Conservation (phyloP, 1,284 basidiomycete genomes). For the Bothia castanella region DNA sequence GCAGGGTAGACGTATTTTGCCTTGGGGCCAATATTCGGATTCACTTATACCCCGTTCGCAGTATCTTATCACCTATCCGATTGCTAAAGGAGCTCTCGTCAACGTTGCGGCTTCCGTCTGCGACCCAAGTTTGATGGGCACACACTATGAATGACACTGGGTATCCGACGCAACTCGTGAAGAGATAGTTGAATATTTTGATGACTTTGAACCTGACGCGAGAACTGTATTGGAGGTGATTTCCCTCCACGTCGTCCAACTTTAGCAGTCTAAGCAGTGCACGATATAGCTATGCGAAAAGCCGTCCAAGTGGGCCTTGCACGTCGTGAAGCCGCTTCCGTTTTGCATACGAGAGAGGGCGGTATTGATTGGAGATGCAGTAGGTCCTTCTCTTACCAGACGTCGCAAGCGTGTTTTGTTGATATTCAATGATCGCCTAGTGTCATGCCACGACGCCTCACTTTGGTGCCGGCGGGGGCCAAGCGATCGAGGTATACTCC, state of each 20-base stretch:
- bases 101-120: slow-evolving; percentile 41
- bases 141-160: slow-evolving; percentile 35
- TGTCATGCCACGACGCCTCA: slow-evolving; percentile 34
- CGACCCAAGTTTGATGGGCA: slow-evolving; percentile 36
- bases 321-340: slow-evolving; percentile 32
- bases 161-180: slow-evolving; percentile 31
- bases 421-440: slow-evolving; percentile 4
- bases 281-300: slow-evolving; percentile 18
- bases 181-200: slow-evolving; percentile 32
- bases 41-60: slow-evolving; percentile 12
- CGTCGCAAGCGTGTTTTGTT: background rate
- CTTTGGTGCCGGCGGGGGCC: slow-evolving; percentile 29
- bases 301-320: slow-evolving; percentile 31
- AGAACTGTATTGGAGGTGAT: slow-evolving; percentile 39
- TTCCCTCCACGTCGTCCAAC: background rate
- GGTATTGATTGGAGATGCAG: slow-evolving; percentile 38
- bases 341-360: slow-evolving; percentile 31
- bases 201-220: slow-evolving; percentile 43
- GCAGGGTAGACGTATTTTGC: slow-evolving; percentile 5
- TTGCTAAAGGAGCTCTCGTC: slow-evolving; percentile 39
- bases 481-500: slow-evolving; percentile 31
- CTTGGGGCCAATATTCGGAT: background rate
- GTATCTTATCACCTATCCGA: slow-evolving; percentile 44
- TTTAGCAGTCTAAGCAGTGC: background rate
- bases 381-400: slow-evolving; percentile 11